Evolutionary conservation across 768 basidiomycete genomes (phyloP), one percentile per base, ranked within the genome.

Genomic region (Lepiota brunneoincarnata): DNA sequence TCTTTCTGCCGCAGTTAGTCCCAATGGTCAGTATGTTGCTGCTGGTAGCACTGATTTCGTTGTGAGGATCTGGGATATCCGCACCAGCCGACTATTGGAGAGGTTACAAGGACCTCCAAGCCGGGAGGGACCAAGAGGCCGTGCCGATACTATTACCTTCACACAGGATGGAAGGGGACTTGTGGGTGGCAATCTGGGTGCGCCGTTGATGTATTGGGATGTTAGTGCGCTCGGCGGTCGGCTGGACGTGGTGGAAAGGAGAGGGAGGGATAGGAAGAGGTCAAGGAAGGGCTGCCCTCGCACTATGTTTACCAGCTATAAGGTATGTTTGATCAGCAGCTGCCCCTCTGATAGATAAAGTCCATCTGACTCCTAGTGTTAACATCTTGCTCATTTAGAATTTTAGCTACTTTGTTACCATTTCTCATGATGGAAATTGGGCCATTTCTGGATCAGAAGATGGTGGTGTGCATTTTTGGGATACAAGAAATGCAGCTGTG

Each of bases 121-220:
- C n/a, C n/a, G n/a, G n/a, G n/a, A n/a, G n/a, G n/a, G n/a, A n/a
- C n/a, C n/a, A n/a, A 77, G 79, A 57, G 89, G 93, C 62, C 84
- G 84, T 46, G 89, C 92, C 28, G 93, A 93, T 67, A 86, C 85
- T 42, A 77, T 93, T 9, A 89, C 89, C n/a, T 98, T 97, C 71
- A 91, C 91, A n/a, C n/a, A n/a, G n/a, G n/a, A n/a, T n/a, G n/a
- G n/a, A n/a, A n/a, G n/a, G n/a, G n/a, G n/a, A n/a, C 75, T 98
- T 60, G 89, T 97, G 6, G 91, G 88, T 58, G 95, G 93, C 31
- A 91, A 89, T 70, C 70, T 92, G 61, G 91, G 93, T 65, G 85
- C 88, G 73, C 89, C 87, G 42, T 64, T 93, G 56, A 89, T 90
- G 66, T 83, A 86, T 56, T 93, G 91, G 89, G 90, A 92, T 64